Evolutionary conservation across 192 early-diverging fungal species (phyloP).

Genomic region (Podochytrium sp.): DNA sequence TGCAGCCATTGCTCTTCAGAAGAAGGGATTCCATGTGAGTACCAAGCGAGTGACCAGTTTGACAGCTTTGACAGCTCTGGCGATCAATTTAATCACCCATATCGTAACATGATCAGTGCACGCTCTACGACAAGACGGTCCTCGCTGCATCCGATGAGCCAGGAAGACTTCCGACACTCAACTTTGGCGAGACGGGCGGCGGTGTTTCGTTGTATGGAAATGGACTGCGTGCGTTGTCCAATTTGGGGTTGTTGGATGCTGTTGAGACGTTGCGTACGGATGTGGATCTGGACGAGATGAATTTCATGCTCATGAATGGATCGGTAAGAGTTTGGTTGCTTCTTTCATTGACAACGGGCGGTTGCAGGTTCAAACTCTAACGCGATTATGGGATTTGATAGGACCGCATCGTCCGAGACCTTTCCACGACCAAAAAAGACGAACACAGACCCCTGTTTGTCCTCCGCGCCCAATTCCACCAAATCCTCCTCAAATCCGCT

Average conservation of each 20-base stretch:
- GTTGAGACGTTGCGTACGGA: too few species aligned
- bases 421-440: neutral
- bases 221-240: neutral
- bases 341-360: too few species aligned
- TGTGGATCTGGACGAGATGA: too few species aligned
- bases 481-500: neutral
- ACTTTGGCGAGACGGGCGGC: slow-evolving; percentile 12
- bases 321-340: too few species aligned
- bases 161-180: neutral
- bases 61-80: too few species aligned
- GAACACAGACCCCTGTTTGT: neutral
- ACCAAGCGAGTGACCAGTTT: too few species aligned
- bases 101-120: too few species aligned
- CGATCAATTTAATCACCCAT: too few species aligned
- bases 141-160: neutral
- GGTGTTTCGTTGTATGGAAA: too few species aligned
- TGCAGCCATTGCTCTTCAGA: neutral
- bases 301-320: too few species aligned
- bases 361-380: neutral
- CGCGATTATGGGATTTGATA: neutral
- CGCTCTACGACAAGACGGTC: neutral
- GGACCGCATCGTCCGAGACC: neutral
- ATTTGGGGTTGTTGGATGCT: neutral
- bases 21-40: neutral
- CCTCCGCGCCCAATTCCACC: neutral